A percentile compares a stretch with the other conserved stretches of the same genome.
phyloP scores from a whole-genome alignment of 371 early-diverging fungal species.

The Syncephalastrum sp. region DNA sequence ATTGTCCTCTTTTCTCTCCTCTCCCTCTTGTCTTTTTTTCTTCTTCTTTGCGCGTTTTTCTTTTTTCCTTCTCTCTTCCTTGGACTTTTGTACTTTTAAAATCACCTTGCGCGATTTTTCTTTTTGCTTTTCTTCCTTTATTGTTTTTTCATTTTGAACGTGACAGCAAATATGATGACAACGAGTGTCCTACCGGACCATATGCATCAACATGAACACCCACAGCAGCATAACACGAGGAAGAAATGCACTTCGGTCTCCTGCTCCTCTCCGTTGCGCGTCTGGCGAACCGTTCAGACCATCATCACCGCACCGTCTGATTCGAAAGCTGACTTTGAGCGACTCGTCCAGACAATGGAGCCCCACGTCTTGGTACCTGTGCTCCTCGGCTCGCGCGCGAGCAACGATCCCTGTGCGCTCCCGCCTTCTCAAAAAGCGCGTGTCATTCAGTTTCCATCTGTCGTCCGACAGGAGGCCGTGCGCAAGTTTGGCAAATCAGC shows the following conservation, averaged over 20 bases:
- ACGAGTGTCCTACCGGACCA: constrained; percentile 11
- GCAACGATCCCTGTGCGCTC: constrained; percentile 29
- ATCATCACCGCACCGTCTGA: constrained; percentile 23
- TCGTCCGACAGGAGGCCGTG: constrained; percentile 18
- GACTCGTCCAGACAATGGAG: constrained; percentile 13
- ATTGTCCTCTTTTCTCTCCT: constrained; percentile 7
- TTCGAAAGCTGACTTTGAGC: constrained; percentile 25
- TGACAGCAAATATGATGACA: constrained; percentile 11
- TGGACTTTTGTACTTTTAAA: constrained; percentile 6
- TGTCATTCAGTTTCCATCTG: constrained; percentile 20
- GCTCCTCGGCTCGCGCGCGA: constrained; percentile 27
- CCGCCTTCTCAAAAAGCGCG: constrained; percentile 25
- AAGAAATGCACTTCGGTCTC: constrained; percentile 26
- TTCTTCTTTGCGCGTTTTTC: constrained; percentile 5
- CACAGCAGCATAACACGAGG: constrained; percentile 20
- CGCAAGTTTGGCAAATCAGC: constrained; percentile 23
- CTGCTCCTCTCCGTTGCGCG: constrained; percentile 26
- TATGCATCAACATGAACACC: constrained; percentile 11
- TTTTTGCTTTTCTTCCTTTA: constrained; percentile 1
- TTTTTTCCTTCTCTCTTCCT: background rate
- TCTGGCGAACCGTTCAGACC: constrained; percentile 31
- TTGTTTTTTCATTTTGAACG: constrained; percentile 1
- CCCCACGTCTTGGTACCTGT: constrained; percentile 23
- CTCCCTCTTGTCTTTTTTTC: constrained; percentile 9
- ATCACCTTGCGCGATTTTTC: background rate